phyloP scores from a whole-genome alignment of 2,329 filamentous ascomycete genomes.

The Trichoderma atrobrunneum region DNA sequence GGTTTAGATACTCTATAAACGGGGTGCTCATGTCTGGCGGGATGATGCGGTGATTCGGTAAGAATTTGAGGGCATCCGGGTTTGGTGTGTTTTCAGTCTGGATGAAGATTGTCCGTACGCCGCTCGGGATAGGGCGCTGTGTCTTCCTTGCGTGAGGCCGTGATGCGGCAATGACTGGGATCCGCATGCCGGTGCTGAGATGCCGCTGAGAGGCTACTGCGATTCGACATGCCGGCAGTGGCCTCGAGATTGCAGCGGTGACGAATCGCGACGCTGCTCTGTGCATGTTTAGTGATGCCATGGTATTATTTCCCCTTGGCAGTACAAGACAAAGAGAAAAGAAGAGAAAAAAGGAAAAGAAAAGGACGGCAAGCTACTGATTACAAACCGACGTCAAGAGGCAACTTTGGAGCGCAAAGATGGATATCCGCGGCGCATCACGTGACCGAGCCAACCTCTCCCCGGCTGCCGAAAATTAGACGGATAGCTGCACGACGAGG shows the following conservation, averaged over 20 bases:
- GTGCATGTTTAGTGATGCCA: constrained; percentile 21
- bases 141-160: constrained; percentile 25
- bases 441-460: constrained; percentile 34
- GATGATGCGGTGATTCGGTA: constrained; percentile 83
- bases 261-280: constrained; percentile 23
- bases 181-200: constrained; percentile 28
- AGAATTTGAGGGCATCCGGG: constrained; percentile 92
- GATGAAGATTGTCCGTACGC: constrained; percentile 83
- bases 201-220: constrained; percentile 27
- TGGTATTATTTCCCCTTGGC: background rate
- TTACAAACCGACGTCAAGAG: constrained; percentile 15
- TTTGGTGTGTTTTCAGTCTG: constrained; percentile 96
- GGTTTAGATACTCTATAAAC: constrained; percentile 89
- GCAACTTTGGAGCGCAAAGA: constrained; percentile 1
- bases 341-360: background rate
- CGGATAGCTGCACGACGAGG: constrained; percentile 42
- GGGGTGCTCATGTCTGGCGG: constrained; percentile 69
- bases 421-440: constrained; percentile 27
- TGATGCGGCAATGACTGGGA: constrained; percentile 24
- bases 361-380: background rate
- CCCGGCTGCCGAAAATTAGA: constrained; percentile 43
- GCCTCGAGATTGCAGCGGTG: background rate
- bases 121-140: constrained; percentile 27
- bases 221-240: constrained; percentile 23
- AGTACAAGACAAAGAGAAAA: background rate